Conservation (phyloP, 768 basidiomycete species). For the Amanita rubescens region DNA sequence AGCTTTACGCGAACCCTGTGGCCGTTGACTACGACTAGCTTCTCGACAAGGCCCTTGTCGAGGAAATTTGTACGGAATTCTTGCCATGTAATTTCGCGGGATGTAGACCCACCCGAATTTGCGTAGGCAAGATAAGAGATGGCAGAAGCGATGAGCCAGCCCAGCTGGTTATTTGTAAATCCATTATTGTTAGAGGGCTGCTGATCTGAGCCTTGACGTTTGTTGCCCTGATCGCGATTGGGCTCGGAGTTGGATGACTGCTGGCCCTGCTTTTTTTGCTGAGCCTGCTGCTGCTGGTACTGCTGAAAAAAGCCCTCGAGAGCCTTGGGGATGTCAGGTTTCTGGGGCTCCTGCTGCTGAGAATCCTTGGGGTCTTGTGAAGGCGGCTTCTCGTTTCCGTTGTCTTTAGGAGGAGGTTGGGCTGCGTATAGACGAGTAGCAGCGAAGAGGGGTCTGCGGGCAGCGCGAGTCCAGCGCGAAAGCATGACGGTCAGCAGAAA, state of each 20-base stretch:
- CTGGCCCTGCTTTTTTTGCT: constrained; percentile 27
- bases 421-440: constrained; percentile 35
- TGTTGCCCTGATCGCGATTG: constrained; percentile 30
- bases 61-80: constrained; percentile 98
- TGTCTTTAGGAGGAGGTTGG: constrained; percentile 22
- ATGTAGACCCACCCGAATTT: constrained; percentile 42
- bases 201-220: constrained; percentile 15
- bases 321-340: constrained; percentile 50
- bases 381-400: constrained; percentile 21
- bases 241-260: constrained; percentile 25
- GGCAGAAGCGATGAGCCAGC: constrained; percentile 44
- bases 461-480: constrained; percentile 52
- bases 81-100: constrained; percentile 98
- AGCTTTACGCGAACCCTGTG: constrained; percentile 87
- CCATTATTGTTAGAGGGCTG: constrained; percentile 50
- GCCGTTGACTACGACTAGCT: constrained; percentile 86
- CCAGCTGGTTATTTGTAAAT: constrained; percentile 51
- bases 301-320: constrained; percentile 79
- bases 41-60: constrained; percentile 93
- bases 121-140: constrained; percentile 63
- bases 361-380: not conserved
- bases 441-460: constrained; percentile 27
- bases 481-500: constrained; percentile 38
- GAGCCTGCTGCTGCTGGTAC: constrained; percentile 39
- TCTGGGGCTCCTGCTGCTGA: constrained; percentile 19